Percentiles rank a stretch among this genome's conserved stretches.
These are phyloP conservation scores for Aspergillus haitiensis DNA, from an alignment of 495 filamentous ascomycete species.

Conservation along the genomic window DNA sequence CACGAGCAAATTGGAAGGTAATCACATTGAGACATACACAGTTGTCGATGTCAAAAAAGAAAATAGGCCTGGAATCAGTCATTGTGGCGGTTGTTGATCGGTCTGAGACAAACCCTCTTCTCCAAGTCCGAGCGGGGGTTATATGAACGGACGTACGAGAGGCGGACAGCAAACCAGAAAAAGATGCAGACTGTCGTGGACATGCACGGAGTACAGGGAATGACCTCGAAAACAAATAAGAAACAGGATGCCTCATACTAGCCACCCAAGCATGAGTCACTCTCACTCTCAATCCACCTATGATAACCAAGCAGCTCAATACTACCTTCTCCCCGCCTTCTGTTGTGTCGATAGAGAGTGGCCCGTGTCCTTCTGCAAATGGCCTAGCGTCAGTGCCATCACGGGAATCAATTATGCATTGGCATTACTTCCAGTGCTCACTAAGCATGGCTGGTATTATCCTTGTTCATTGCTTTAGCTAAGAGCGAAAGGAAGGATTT, in stretches of 20 bases:
- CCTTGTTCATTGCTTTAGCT: background rate
- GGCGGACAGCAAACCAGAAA: background rate
- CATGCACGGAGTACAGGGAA: background rate
- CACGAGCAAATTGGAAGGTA: background rate
- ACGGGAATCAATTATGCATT: background rate
- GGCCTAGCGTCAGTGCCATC: background rate
- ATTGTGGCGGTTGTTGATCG: constrained; percentile 10
- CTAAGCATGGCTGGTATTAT: background rate
- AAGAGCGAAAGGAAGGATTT: too few species aligned
- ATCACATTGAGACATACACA: constrained; percentile 58
- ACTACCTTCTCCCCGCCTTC: too few species aligned
- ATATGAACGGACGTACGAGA: background rate
- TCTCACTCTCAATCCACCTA: background rate
- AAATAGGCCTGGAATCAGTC: constrained; percentile 56
- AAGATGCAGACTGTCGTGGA: constrained; percentile 1
- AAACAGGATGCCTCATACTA: background rate
- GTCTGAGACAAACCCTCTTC: constrained; percentile 1
- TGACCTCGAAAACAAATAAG: background rate
- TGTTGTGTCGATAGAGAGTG: too few species aligned
- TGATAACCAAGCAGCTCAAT: too few species aligned
- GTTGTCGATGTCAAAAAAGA: constrained; percentile 98
- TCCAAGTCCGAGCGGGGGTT: constrained; percentile 5
- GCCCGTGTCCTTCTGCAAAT: background rate
- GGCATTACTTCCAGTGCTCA: background rate
- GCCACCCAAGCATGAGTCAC: background rate